Evolutionary conservation across 1,284 basidiomycete species (phyloP).

Genomic region (Kwoniella shivajii): DNA sequence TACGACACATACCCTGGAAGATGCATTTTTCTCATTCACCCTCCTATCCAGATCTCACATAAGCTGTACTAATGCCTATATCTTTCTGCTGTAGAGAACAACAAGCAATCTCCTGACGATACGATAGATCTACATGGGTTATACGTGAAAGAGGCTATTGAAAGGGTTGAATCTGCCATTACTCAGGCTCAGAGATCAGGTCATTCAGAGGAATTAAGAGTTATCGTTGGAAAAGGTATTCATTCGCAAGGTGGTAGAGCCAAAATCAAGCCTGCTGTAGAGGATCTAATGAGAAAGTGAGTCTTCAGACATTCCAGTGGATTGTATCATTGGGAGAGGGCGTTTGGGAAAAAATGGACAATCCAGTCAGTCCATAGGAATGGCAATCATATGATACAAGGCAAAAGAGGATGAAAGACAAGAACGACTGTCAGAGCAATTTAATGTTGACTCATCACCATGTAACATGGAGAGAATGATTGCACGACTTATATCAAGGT

Average conservation of each 20-base stretch:
- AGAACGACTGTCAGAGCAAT: too few relatives aligned
- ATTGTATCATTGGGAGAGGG: too few relatives aligned
- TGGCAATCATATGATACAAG: too few relatives aligned
- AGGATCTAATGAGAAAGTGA: slow-evolving; percentile 77
- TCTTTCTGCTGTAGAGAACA: slow-evolving; percentile 68
- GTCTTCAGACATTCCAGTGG: slow-evolving; percentile 11
- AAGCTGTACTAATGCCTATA: neutral
- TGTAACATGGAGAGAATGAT: too few relatives aligned
- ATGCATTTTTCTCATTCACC: too few relatives aligned
- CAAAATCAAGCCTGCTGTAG: slow-evolving; percentile 92
- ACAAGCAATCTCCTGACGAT: slow-evolving; percentile 69
- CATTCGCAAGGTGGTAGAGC: slow-evolving; percentile 79
- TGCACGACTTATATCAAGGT: too few relatives aligned
- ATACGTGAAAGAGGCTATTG: slow-evolving; percentile 89
- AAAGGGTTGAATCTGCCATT: slow-evolving; percentile 69
- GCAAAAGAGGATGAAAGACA: too few relatives aligned
- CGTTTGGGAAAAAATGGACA: too few relatives aligned
- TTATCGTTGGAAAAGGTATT: slow-evolving; percentile 90
- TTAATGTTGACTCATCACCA: too few relatives aligned
- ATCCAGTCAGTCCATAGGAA: too few relatives aligned
- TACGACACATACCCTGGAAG: neutral
- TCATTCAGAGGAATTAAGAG: slow-evolving; percentile 64
- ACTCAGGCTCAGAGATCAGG: slow-evolving; percentile 68
- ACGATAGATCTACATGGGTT: slow-evolving; percentile 89
- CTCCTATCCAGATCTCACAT: neutral